A percentile compares a stretch with the other conserved stretches of the same genome.
phyloP scores from a whole-genome alignment of 2,329 filamentous ascomycete genomes.

The Chalaropsis thielavioides region DNA sequence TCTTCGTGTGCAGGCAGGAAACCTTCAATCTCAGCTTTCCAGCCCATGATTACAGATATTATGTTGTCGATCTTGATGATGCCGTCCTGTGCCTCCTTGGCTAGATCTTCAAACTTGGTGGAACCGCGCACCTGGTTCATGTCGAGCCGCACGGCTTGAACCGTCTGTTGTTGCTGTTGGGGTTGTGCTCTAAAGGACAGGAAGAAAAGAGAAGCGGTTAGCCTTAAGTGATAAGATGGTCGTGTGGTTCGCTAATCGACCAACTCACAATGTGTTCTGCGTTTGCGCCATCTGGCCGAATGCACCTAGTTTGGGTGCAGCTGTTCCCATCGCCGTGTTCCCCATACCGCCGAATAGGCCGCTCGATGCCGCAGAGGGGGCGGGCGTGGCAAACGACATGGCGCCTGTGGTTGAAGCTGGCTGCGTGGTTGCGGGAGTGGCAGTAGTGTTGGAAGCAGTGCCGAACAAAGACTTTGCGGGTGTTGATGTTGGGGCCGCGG shows the following conservation, averaged over 20 bases:
- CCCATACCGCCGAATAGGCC: conserved; percentile 14
- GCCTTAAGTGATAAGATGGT: background rate
- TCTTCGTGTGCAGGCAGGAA: conserved; percentile 44
- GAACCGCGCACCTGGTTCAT: conserved; percentile 66
- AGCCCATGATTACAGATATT: conserved; percentile 66
- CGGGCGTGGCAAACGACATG: background rate
- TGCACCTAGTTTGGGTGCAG: conserved; percentile 4
- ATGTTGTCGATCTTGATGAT: conserved; percentile 66
- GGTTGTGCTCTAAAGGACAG: conserved; percentile 4
- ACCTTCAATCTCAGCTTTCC: conserved; percentile 61
- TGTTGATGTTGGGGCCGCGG: conserved; percentile 16
- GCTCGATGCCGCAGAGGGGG: conserved; percentile 19
- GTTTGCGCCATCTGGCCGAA: conserved; percentile 7
- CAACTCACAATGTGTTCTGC: background rate
- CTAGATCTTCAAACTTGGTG: conserved; percentile 81
- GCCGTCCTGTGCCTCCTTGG: conserved; percentile 63
- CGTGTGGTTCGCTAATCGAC: background rate
- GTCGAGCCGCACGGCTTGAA: conserved; percentile 66
- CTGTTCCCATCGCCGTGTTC: background rate
- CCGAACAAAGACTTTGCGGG: conserved; percentile 20
- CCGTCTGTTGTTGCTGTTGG: conserved; percentile 35
- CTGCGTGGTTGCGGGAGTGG: conserved; percentile 18
- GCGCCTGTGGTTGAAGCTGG: background rate
- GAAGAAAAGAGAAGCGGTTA: background rate
- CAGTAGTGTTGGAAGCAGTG: background rate